Evolutionary conservation across 805 yeast genomes (phyloP), one percentile per base, ranked within the genome.

Genomic region (Candida endomychidarum): DNA sequence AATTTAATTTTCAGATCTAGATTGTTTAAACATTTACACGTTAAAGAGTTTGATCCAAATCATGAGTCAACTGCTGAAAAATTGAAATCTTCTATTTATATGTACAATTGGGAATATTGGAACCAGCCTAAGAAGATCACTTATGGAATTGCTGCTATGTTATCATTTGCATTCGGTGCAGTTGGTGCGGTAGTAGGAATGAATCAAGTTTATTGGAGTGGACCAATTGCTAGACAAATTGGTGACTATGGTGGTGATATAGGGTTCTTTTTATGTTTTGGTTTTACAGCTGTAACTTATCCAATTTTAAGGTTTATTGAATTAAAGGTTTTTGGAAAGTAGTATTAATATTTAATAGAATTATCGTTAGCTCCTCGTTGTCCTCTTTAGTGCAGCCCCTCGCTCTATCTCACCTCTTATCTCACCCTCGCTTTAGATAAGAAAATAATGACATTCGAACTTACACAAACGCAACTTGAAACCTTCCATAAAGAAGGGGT

Each of bases 111-210:
- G 65, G 35, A 46, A 8, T 35, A 43, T 19, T 63, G 68, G 68
- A 47, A 64, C 39, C 35, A 50, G 11, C 60, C 60, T 1, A 21
- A 40, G n/a, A 38, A 47, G 5, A 54, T 60, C 37, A 58, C 71
- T 5, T 50, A 47, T 9, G 73, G 73, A 0, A 42, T 81, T 24
- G 96, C 96, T 40, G 53, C 63, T 37, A 93, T 96, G 1, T 95
- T 93, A 46, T 61, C 78, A 11, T 61, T 80, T 50, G 96, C 85
- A 2, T 80, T 89, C 48, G 96, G 96, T 59, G 83, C 75, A 29
- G 90, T 83, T 24, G 96, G 96, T 60, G 86, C 81, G 24, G 95
- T 80, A 8, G 43, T 87, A 32, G 96, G 97, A 51, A 88, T 90
- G 96, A 70, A 74, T 57, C 96, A 88, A 67, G 75, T 77, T 4